Conservation (phyloP, 2,329 filamentous ascomycete genomes). For the Pseudopyrenochaeta lycopersici region DNA sequence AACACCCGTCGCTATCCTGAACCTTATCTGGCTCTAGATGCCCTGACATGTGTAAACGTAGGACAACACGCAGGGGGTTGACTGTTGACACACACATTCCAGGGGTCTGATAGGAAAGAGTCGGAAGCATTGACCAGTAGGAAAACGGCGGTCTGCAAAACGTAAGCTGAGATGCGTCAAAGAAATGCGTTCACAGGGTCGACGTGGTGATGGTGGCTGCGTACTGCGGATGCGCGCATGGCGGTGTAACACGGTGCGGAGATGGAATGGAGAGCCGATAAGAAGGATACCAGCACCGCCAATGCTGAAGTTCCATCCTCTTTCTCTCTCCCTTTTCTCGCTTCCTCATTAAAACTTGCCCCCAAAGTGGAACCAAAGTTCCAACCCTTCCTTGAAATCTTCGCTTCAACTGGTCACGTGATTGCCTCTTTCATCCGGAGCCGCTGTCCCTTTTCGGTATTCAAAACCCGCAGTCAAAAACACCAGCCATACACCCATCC, state of each 20-base stretch:
- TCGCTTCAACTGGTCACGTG: neutral
- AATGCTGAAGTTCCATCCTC: neutral
- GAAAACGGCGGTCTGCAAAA: slow-evolving; percentile 6
- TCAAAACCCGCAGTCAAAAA: neutral
- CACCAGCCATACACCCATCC: neutral
- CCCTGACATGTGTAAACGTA: neutral
- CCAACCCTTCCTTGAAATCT: neutral
- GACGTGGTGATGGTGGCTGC: slow-evolving; percentile 9
- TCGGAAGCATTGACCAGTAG: slow-evolving; percentile 9
- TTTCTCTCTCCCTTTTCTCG: neutral
- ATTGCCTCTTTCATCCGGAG: neutral
- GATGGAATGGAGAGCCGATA: slow-evolving; percentile 12
- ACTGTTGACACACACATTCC: neutral
- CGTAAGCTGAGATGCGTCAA: neutral
- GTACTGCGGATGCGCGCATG: slow-evolving; percentile 4
- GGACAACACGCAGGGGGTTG: neutral
- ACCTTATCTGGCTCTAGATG: neutral
- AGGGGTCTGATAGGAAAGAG: slow-evolving; percentile 6
- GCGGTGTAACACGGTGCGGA: slow-evolving; percentile 7
- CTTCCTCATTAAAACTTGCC: neutral
- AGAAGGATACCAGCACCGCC: neutral
- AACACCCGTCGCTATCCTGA: neutral
- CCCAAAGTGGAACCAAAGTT: neutral
- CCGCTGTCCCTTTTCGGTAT: neutral
- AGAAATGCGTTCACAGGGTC: neutral